Conservation (phyloP, 2,329 filamentous ascomycete species). For the Orbilia quercus region DNA sequence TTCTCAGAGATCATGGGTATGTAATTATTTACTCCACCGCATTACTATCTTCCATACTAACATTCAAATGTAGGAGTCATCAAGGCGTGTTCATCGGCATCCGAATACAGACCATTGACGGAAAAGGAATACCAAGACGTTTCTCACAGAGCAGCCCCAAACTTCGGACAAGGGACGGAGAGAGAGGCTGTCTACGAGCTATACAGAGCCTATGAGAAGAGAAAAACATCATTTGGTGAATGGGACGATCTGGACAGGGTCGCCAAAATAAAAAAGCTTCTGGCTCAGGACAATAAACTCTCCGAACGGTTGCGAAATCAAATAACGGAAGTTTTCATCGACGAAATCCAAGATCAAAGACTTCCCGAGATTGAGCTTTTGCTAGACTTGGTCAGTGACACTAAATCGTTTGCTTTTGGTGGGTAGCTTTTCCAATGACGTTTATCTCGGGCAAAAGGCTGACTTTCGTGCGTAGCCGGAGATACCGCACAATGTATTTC, state of each 20-base stretch:
- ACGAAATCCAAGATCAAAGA: conserved; percentile 42
- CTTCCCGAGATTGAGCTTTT: conserved; percentile 36
- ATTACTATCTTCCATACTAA: too few relatives aligned
- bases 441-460: background rate
- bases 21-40: background rate
- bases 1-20: conserved; percentile 33
- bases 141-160: conserved; percentile 4
- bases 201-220: conserved; percentile 32
- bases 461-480: conserved; percentile 57
- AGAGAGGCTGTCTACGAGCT: conserved; percentile 21
- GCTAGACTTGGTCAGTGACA: conserved; percentile 22
- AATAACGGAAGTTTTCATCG: conserved; percentile 41
- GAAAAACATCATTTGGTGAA: conserved; percentile 20
- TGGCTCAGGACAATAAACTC: too few relatives aligned
- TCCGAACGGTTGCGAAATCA: conserved; percentile 3
- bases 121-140: conserved; percentile 15
- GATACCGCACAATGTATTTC: conserved; percentile 63
- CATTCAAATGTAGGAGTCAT: conserved; percentile 9
- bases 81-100: conserved; percentile 11
- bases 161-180: conserved; percentile 19
- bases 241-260: conserved; percentile 44
- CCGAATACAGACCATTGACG: background rate
- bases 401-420: conserved; percentile 19
- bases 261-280: background rate
- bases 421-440: too few relatives aligned